Percentiles rank a stretch among this genome's conserved stretches.
These are phyloP conservation scores for Penicillium canescens DNA, from an alignment of 495 filamentous ascomycete genomes.

Conservation along the genomic window DNA sequence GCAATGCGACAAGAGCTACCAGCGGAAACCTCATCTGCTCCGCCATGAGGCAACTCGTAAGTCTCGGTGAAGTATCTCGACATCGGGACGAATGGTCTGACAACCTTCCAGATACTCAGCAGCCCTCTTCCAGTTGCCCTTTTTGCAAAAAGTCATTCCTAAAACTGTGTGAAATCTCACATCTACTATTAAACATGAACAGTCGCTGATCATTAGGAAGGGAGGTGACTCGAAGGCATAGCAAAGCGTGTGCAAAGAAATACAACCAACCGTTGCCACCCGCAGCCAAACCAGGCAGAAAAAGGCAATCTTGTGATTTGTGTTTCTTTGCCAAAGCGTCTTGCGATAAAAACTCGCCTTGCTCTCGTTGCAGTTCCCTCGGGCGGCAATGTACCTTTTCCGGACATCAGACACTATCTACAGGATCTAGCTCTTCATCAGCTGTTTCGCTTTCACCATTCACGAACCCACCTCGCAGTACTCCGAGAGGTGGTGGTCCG, in stretches of 20 bases:
- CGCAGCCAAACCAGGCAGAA: slow-evolving; percentile 34
- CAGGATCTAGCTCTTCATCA: slow-evolving; percentile 3
- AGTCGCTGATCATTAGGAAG: slow-evolving; percentile 11
- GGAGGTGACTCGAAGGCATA: slow-evolving; percentile 39
- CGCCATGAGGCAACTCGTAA: slow-evolving; percentile 37
- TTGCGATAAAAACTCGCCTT: slow-evolving; percentile 31
- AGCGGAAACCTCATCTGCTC: slow-evolving; percentile 30
- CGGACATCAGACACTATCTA: not conserved
- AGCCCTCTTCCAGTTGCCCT: slow-evolving; percentile 30
- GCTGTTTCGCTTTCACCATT: slow-evolving; percentile 45
- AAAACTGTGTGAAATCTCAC: slow-evolving; percentile 24
- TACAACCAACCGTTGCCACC: slow-evolving; percentile 31
- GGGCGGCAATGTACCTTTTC: slow-evolving; percentile 26
- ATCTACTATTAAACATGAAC: not conserved
- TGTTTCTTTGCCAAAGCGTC: slow-evolving; percentile 34
- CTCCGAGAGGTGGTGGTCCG: slow-evolving; percentile 21
- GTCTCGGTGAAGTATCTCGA: not conserved
- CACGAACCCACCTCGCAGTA: slow-evolving; percentile 59
- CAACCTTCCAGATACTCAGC: slow-evolving; percentile 24
- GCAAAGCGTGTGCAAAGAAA: slow-evolving; percentile 36
- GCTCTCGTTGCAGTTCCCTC: slow-evolving; percentile 30
- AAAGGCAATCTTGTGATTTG: slow-evolving; percentile 34
- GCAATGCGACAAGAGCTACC: slow-evolving; percentile 33
- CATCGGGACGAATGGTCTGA: slow-evolving; percentile 9
- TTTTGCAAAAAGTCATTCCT: slow-evolving; percentile 39